Base-by-base conservation (phyloP, 352 stramenopile genomes). In the Poterioochromonas sp. region DNA sequence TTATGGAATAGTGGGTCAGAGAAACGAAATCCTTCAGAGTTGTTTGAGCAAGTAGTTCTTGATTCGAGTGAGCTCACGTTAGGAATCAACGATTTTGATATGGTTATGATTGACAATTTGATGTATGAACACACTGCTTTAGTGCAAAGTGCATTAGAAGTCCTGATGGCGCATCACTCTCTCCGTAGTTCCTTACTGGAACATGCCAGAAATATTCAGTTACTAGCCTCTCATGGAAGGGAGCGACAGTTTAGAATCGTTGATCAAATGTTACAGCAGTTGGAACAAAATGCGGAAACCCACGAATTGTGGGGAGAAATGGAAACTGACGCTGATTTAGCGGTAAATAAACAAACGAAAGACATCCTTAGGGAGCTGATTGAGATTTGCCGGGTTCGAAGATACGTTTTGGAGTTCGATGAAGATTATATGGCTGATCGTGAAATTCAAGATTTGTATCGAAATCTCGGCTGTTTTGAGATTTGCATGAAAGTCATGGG, bases 241-340 rank as follows among this genome's bases (percentile, higher is more conserved):
- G 80, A 83, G 34, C n/a, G 77, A 22, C 60, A 78, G 54, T 78
- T 47, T 32, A 47, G 41, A 54, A 58, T 40, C 12, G 53, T 83
- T 11, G 70, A 76, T 32, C 41, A 35, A 20, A 79, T 80, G 49
- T 37, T 83, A 22, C 41, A 63, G 37, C 51, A 80, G n/a, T 77
- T 83, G 32, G 69, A 83, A 60, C 58, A 79, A 43, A 44, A 64
- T 43, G 79, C 80, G 0, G 80, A 83, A 70, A 77, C 69, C 26
- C 58, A 82, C 40, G 80, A 83, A 58, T 77, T 83, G 40, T 83
- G 80, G 80, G 78, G 80, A 39, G 60, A 82, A 40, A 34, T 83
- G 12, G 63, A 80, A 63, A 80, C 51, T 37, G 43, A 53, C 20
- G 40, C 34, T 22, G 80, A 83, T 71, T 35, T 37, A 20, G 40